Percentiles rank a stretch among this genome's conserved stretches.
phyloP scores from a whole-genome alignment of 2,329 filamentous ascomycete genomes.

The Xylaria sp. region DNA sequence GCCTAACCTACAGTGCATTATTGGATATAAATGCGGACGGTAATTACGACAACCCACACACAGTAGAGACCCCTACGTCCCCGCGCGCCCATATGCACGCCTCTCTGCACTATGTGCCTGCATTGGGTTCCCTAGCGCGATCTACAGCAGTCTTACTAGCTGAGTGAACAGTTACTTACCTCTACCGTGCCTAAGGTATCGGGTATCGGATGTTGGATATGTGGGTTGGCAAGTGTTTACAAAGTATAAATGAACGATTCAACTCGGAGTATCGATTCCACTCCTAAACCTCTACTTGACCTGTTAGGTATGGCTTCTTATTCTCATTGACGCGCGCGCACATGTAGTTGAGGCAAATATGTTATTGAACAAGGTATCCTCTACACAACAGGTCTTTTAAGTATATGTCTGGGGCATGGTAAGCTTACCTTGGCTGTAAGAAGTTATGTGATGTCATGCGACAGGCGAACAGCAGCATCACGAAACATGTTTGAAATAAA shows the following conservation, averaged over 20 bases:
- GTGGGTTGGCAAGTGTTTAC: background rate
- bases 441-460: conserved; percentile 5
- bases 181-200: background rate
- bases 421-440: background rate
- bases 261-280: too few species aligned
- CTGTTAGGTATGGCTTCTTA: too few species aligned
- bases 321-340: too few species aligned
- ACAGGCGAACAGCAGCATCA: conserved; percentile 1
- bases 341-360: too few species aligned
- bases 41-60: conserved; percentile 7
- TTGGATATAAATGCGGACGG: background rate
- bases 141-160: conserved; percentile 8
- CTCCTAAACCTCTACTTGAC: too few species aligned
- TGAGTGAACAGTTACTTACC: background rate
- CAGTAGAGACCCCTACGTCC: background rate
- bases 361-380: too few species aligned
- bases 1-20: conserved; percentile 8
- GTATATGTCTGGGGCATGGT: too few species aligned
- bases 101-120: conserved; percentile 13
- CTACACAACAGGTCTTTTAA: too few species aligned
- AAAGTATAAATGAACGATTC: too few species aligned
- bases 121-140: conserved; percentile 8
- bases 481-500: too few species aligned
- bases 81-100: background rate
- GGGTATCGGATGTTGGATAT: background rate